Evolutionary conservation across 768 basidiomycete species (phyloP), one percentile per base, ranked within the genome.

Genomic region (Rhodotorula sphaerocarpa): DNA sequence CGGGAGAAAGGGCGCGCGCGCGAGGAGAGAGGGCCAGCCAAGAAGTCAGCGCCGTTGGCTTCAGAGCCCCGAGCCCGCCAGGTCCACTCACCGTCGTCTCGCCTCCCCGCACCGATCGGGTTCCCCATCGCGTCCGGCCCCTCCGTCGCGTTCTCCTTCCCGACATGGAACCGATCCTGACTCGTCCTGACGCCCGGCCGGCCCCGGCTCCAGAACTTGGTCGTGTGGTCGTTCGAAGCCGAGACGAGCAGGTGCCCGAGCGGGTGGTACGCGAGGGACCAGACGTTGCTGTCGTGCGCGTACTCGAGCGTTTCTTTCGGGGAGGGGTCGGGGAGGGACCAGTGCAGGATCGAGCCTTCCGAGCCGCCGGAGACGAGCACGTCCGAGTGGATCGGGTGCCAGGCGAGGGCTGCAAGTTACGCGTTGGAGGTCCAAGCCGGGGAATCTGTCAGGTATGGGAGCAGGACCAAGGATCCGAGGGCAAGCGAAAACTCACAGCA

Each of bases 171-270:
- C 28, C 72, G 44, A 55, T 73, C 72, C 6, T 39, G 31, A n/a
- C 45, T 57, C 3, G 57, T 58, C 39, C 56, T 46, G 18, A 48
- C n/a, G 7, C 70, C 72, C 11, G 72, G 72, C 56, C 72, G 23
- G 0, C 54, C 57, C 0, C 93, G 83, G 51, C 86, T 85, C 93
- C 95, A 97, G 81, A 97, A 99, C n/a, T 92, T 83, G 10, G 93
- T 95, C 9, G 95, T 96, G 77, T 92, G 90, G 79, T 99, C 95
- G 78, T 95, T 97, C n/a, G 87, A 88, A 15, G 86, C 95, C 65
- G 84, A 86, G 65, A 86, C 90, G 70, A 99, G 84, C 70, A 97
- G 81, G 76, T 97, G 92, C 0, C 95, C 93, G 21, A 97, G 82
- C 0, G 93, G 92, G 76, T 97, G 92, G 81, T 84, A 99, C 6